Evolutionary conservation across 2,329 filamentous ascomycete genomes (phyloP).

Genomic region (Nigrograna mackinnonii): DNA sequence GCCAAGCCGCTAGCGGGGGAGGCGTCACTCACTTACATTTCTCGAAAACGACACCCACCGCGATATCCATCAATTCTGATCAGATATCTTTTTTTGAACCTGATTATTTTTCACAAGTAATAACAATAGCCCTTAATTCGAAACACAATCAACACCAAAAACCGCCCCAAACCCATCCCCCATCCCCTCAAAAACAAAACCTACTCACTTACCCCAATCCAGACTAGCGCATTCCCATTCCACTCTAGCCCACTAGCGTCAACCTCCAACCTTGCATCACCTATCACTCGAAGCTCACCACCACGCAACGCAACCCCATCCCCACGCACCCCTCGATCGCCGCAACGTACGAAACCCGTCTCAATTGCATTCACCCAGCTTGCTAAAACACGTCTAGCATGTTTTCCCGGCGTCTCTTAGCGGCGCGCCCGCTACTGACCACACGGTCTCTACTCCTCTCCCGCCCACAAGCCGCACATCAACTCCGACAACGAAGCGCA

Average conservation of each 20-base stretch:
- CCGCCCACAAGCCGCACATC: slow-evolving; percentile 32
- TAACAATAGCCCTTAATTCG: no score
- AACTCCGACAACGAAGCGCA: slow-evolving; percentile 35
- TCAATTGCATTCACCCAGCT: slow-evolving; percentile 30
- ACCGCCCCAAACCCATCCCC: no score
- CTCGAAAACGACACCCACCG: no score
- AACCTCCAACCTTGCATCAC: slow-evolving; percentile 37
- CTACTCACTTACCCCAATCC: no score
- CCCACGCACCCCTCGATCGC: slow-evolving; percentile 21
- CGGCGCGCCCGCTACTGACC: slow-evolving; percentile 47
- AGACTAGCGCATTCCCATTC: slow-evolving; percentile 2
- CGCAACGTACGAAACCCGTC: slow-evolving; percentile 28
- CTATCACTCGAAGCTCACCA: no score
- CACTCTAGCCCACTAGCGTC: slow-evolving; percentile 4
- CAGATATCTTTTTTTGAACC: no score
- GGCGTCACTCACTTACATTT: no score
- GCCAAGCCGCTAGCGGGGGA: background rate
- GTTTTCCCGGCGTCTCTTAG: slow-evolving; percentile 48
- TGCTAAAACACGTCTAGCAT: slow-evolving; percentile 43
- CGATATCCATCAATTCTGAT: no score
- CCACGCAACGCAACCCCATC: no score
- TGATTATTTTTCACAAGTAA: no score
- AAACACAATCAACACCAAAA: no score
- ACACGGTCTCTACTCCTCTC: slow-evolving; percentile 36
- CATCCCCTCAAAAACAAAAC: no score